A percentile compares a stretch with the other conserved stretches of the same genome.
Evolutionary conservation across 2,329 filamentous ascomycete genomes (phyloP).

Genomic region (Venturia effusa): DNA sequence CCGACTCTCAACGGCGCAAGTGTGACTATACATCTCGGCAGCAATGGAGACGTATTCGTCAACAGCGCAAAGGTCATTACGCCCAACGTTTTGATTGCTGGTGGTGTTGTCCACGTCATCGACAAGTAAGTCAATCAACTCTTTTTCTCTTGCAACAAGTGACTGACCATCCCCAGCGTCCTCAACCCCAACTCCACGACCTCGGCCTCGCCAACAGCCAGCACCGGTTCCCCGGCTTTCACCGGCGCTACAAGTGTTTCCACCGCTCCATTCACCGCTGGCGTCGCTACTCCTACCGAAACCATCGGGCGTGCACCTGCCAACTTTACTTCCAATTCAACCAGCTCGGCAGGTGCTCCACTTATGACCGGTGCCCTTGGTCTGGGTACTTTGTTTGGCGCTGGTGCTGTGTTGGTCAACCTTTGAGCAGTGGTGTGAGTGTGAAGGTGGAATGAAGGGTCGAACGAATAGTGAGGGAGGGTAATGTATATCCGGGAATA

Average conservation of each 20-base stretch:
- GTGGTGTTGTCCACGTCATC: slow-evolving; percentile 38
- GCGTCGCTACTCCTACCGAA: slow-evolving; percentile 31
- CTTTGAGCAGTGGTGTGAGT: slow-evolving; percentile 4
- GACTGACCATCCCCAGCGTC: slow-evolving; percentile 27
- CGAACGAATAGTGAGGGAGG: no score
- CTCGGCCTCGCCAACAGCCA: slow-evolving; percentile 26
- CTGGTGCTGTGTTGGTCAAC: slow-evolving; percentile 22
- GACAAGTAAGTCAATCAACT: slow-evolving; percentile 23
- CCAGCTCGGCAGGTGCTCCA: slow-evolving; percentile 17
- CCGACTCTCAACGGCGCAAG: slow-evolving; percentile 26
- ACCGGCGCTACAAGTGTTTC: slow-evolving; percentile 36
- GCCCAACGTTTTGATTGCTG: slow-evolving; percentile 31
- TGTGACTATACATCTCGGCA: slow-evolving; percentile 30
- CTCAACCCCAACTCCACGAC: slow-evolving; percentile 42
- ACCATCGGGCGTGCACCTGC: slow-evolving; percentile 19
- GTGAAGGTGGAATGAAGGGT: no score
- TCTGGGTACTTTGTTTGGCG: slow-evolving; percentile 32
- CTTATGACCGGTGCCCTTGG: slow-evolving; percentile 26
- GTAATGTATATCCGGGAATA: no score
- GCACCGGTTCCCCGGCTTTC: slow-evolving; percentile 40
- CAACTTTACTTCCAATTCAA: slow-evolving; percentile 17
- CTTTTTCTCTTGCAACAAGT: slow-evolving; percentile 24
- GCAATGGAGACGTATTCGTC: slow-evolving; percentile 28
- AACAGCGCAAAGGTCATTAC: slow-evolving; percentile 33
- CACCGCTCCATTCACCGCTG: slow-evolving; percentile 40